A percentile compares a stretch with the other conserved stretches of the same genome.
Evolutionary conservation across 352 stramenopile species (phyloP).

Genomic region (Phytophthora pini): DNA sequence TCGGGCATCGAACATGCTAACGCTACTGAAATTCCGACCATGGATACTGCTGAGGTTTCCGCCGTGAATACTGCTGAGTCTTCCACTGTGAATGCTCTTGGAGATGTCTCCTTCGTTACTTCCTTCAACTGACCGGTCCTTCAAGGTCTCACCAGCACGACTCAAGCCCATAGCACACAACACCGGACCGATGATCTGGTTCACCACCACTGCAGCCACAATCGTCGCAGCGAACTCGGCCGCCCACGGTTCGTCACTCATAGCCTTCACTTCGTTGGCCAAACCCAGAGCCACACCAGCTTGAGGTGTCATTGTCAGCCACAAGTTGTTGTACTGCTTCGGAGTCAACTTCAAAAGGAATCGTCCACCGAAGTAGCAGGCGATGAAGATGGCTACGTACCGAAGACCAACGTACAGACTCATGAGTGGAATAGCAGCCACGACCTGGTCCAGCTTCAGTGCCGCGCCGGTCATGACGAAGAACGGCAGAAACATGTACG

Average conservation of each 20-base stretch:
- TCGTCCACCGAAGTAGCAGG: conserved; percentile 61
- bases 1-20: conserved; percentile 21
- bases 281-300: conserved; percentile 66
- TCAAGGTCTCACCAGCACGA: conserved; percentile 53
- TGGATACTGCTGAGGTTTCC: conserved; percentile 3
- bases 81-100: conserved; percentile 11
- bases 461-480: conserved; percentile 78
- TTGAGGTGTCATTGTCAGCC: conserved; percentile 74
- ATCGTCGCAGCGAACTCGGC: conserved; percentile 69
- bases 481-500: conserved; percentile 79
- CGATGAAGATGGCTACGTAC: conserved; percentile 68
- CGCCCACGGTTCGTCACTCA: conserved; percentile 64
- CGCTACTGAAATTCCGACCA: conserved; percentile 6
- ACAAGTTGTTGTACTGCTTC: conserved; percentile 75
- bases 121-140: conserved; percentile 24
- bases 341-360: conserved; percentile 64
- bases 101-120: conserved; percentile 10
- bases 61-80: conserved; percentile 12
- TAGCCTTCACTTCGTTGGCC: conserved; percentile 63
- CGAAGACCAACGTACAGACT: conserved; percentile 64
- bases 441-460: conserved; percentile 69
- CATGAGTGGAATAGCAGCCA: conserved; percentile 67
- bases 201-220: conserved; percentile 69
- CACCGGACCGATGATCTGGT: conserved; percentile 73
- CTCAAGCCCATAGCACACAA: conserved; percentile 61